Evolutionary conservation across 2,329 filamentous ascomycete genomes (phyloP).

Genomic region (Botryosphaeria dothidea): DNA sequence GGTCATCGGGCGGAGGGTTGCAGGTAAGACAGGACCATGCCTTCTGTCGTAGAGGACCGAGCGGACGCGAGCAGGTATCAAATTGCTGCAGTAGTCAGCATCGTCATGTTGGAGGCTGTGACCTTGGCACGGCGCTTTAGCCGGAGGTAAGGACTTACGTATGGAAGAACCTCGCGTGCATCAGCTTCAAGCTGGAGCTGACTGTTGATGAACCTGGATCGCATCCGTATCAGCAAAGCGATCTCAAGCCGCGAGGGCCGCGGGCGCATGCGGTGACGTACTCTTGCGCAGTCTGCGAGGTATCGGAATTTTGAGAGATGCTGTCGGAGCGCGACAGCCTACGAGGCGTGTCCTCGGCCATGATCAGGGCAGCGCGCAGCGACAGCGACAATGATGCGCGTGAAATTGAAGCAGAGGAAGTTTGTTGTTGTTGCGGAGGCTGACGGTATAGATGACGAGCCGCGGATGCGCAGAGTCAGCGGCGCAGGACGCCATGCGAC

Average conservation of each 20-base stretch:
- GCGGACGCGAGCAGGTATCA: conserved; percentile 85
- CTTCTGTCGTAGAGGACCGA: conserved; percentile 82
- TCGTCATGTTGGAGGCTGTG: conserved; percentile 9
- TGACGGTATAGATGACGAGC: background rate
- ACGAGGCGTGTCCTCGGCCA: conserved; percentile 6
- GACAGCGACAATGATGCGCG: background rate
- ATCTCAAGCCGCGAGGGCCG: too few relatives aligned
- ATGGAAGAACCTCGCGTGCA: conserved; percentile 90
- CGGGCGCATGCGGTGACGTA: conserved; percentile 24
- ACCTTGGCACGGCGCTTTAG: background rate
- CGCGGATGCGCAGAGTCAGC: background rate
- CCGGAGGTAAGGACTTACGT: conserved; percentile 58
- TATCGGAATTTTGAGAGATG: conserved; percentile 49
- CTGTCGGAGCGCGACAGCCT: conserved; percentile 32
- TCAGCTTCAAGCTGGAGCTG: conserved; percentile 93
- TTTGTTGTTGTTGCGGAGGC: background rate
- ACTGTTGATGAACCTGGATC: conserved; percentile 74
- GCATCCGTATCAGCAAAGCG: conserved; percentile 24
- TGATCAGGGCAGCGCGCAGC: background rate
- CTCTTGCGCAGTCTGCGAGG: conserved; percentile 57
- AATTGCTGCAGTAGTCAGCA: conserved; percentile 67
- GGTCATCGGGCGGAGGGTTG: conserved; percentile 71
- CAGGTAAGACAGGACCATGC: conserved; percentile 94
- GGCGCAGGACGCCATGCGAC: background rate
- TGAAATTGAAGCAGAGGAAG: background rate